A percentile compares a stretch with the other conserved stretches of the same genome.
Conservation (phyloP, 495 filamentous ascomycete genomes). For the Polyplosphaeria fusca region DNA sequence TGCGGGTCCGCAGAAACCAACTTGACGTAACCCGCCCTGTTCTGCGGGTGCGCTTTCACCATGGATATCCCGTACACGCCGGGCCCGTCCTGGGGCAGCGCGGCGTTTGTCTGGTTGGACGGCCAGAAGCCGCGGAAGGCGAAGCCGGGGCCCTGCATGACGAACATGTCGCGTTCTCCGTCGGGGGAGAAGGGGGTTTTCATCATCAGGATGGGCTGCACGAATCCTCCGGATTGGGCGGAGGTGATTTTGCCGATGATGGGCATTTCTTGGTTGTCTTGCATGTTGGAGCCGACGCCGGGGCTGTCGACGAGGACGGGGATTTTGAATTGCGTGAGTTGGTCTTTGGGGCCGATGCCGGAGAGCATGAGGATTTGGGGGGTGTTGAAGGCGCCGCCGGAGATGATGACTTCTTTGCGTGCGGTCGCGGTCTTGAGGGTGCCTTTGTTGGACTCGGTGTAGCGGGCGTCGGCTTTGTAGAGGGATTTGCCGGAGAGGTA, state of each 20-base stretch:
- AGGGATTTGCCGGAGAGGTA: constrained; percentile 59
- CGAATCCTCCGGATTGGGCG: constrained; percentile 2
- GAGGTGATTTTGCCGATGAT: constrained; percentile 16
- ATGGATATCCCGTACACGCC: constrained; percentile 24
- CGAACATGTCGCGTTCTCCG: constrained; percentile 28
- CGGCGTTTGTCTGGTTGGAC: constrained; percentile 20
- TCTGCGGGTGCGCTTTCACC: constrained; percentile 29
- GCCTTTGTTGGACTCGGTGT: constrained; percentile 23
- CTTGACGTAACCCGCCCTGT: constrained; percentile 18
- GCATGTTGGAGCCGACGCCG: constrained; percentile 27
- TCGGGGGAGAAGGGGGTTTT: constrained; percentile 18
- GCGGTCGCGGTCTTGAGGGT: constrained; percentile 21
- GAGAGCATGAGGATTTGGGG: constrained; percentile 32
- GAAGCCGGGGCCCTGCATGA: constrained; percentile 25
- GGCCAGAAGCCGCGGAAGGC: constrained; percentile 30
- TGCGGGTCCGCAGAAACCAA: constrained; percentile 18
- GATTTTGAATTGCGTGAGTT: constrained; percentile 22
- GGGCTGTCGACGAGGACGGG: constrained; percentile 18
- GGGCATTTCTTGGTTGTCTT: constrained; percentile 31
- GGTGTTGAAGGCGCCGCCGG: constrained; percentile 27
- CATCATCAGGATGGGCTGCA: constrained; percentile 16
- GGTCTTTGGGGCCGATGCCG: constrained; percentile 28
- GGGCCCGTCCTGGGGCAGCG: constrained; percentile 2
- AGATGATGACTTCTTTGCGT: constrained; percentile 32
- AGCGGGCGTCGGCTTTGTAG: constrained; percentile 53